Evolutionary conservation across 257 asterid genomes (phyloP).

Genomic region (Paraleonurus japonicus): DNA sequence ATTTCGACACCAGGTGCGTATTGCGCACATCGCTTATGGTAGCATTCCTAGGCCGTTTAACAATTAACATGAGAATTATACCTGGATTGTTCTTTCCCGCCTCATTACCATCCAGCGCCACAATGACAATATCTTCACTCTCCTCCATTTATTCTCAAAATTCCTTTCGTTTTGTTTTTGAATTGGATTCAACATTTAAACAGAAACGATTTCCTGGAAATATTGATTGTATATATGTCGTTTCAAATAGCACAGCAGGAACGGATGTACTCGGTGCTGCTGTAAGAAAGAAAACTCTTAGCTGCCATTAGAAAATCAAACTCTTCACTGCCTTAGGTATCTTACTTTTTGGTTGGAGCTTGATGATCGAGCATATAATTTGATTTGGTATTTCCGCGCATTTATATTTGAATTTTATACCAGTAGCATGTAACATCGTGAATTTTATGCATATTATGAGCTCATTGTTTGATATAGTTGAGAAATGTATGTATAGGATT

Average conservation of each 20-base stretch:
- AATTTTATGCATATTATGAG: conserved; percentile 4
- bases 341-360: conserved; percentile 1
- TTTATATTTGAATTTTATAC: background rate
- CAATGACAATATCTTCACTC: background rate
- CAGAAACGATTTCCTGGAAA: conserved; percentile 12
- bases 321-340: background rate
- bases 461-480: conserved; percentile 10
- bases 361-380: background rate
- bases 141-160: background rate
- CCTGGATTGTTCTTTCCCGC: conserved; percentile 36
- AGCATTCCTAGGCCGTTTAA: conserved; percentile 16
- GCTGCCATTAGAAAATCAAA: background rate
- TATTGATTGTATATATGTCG: background rate
- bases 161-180: background rate
- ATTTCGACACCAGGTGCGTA: conserved; percentile 10
- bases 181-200: background rate
- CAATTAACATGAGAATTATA: background rate
- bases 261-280: conserved; percentile 17
- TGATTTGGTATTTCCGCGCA: conserved; percentile 5
- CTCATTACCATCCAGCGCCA: conserved; percentile 8
- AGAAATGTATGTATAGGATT: background rate
- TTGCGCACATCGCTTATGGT: conserved; percentile 25
- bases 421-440: conserved; percentile 18
- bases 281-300: conserved; percentile 32
- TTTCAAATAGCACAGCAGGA: conserved; percentile 20